Evolutionary conservation across 768 basidiomycete genomes (phyloP), one percentile per base, ranked within the genome.

Genomic region (Tephrocybe sp.): DNA sequence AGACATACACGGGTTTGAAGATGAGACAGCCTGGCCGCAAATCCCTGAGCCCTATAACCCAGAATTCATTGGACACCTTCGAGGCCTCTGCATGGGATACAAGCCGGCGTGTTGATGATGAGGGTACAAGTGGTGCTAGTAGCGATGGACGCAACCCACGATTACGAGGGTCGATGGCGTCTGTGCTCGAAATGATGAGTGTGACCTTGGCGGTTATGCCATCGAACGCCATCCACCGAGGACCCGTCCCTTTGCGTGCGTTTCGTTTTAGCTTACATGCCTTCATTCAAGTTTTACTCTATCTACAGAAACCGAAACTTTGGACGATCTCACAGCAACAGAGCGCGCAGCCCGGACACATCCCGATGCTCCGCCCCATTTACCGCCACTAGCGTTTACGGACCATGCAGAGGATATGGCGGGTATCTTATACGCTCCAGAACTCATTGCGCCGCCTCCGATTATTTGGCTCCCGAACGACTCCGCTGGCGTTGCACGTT

Each of bases 391-490:
- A 21, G 71, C 85, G 4, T 88, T 90, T 58, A 74, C 79, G 1
- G 86, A 88, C 63, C 86, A 88, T 55, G 83, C 85, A 12, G 83
- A 86, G 59, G 84, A 88, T 57, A 84, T 87, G 78, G 77, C 80
- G 5, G 82, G 83, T 13, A 82, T 91, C 47, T 69, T 93, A 31
- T 93, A 91, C 61, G 87, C 90, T 3, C 87, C 89, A 1, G 89
- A 89, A 64, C 74, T 91, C 33, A 77, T 88, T 54, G 86, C 87
- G 11, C 87, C 88, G 15, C 70, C 78, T 16, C 89, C 88, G 1
- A 82, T 86, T 51, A 87, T 93, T 43, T 91, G 90, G 90, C 72
- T 91, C n/a, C 87, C 87, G 1, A 84, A 87, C 63, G 89, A 91
- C 62, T 75, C 75, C 10, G 81, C 83, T 13, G 86, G 86, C 19